Conservation (phyloP, 352 stramenopile genomes). For the Peronosclerospora sorghi region DNA sequence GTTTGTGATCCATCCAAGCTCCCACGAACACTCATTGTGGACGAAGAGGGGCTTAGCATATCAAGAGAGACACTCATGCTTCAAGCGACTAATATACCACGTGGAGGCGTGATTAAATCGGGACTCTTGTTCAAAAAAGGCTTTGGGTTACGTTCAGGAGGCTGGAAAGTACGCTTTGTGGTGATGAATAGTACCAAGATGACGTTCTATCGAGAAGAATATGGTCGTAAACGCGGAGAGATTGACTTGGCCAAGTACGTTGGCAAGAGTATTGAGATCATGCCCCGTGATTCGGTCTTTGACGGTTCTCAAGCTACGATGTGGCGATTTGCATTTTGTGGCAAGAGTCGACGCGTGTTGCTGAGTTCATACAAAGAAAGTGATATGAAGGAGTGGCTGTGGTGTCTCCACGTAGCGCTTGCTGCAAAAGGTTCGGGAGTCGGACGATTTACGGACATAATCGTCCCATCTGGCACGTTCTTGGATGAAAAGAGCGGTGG, state of each 20-base stretch:
- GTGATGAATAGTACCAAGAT: too few relatives aligned
- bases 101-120: background rate
- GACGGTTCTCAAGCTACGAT: conserved; percentile 62
- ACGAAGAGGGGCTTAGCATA: conserved; percentile 23
- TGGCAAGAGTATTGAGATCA: conserved; percentile 29
- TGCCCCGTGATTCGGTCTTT: conserved; percentile 27
- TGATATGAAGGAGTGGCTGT: conserved; percentile 82
- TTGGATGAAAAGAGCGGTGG: conserved; percentile 43
- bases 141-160: conserved; percentile 20
- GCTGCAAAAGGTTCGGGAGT: conserved; percentile 31
- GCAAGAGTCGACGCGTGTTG: conserved; percentile 49
- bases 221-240: conserved; percentile 27
- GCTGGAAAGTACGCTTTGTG: too few relatives aligned
- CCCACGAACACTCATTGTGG: too few relatives aligned
- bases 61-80: conserved; percentile 42
- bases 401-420: conserved; percentile 64
- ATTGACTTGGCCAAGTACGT: too few relatives aligned
- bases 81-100: conserved; percentile 26
- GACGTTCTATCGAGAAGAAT: too few relatives aligned
- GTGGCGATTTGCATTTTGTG: conserved; percentile 72
- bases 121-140: too few relatives aligned
- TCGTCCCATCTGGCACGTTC: conserved; percentile 53
- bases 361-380: conserved; percentile 64
- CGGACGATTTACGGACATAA: conserved; percentile 59
- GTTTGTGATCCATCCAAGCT: too few relatives aligned